Conservation (phyloP, 176 grass and related monocot species). For the Triticum turgidum region DNA sequence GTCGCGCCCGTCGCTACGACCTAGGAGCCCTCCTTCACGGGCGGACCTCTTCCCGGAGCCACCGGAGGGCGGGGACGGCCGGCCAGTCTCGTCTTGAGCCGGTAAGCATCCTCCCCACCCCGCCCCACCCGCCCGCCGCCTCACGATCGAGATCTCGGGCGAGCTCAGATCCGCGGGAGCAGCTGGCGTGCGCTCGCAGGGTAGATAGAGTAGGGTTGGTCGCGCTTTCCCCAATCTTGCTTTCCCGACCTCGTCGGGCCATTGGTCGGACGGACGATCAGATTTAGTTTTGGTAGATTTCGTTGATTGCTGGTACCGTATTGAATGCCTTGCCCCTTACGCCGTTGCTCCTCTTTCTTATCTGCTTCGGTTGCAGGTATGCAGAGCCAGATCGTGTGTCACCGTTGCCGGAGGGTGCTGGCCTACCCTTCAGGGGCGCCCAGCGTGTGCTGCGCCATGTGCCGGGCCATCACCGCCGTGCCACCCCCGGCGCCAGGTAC, state of each 20-base stretch:
- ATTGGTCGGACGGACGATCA: background rate
- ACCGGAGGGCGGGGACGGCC: background rate
- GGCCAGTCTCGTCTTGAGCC: background rate
- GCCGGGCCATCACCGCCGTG: conserved; percentile 64
- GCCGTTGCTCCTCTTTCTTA: too few relatives aligned
- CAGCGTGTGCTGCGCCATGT: conserved; percentile 78
- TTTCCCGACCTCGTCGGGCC: background rate
- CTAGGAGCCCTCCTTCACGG: background rate
- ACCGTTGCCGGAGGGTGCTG: conserved; percentile 61
- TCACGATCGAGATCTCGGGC: background rate
- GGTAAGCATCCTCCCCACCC: conserved; percentile 16
- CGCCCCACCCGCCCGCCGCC: background rate
- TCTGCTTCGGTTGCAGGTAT: conserved; percentile 37
- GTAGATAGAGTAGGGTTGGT: background rate
- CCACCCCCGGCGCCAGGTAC: conserved; percentile 46
- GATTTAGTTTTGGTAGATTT: background rate
- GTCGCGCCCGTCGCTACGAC: background rate
- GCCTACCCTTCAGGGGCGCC: conserved; percentile 69
- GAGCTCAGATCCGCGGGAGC: conserved; percentile 18
- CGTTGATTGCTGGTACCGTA: background rate
- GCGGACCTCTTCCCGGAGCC: background rate
- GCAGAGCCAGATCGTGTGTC: conserved; percentile 90
- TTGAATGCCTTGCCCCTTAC: background rate
- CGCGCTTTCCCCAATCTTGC: background rate
- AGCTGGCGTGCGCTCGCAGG: background rate